Conservation (phyloP, 768 basidiomycete species). For the Russula emetica region DNA sequence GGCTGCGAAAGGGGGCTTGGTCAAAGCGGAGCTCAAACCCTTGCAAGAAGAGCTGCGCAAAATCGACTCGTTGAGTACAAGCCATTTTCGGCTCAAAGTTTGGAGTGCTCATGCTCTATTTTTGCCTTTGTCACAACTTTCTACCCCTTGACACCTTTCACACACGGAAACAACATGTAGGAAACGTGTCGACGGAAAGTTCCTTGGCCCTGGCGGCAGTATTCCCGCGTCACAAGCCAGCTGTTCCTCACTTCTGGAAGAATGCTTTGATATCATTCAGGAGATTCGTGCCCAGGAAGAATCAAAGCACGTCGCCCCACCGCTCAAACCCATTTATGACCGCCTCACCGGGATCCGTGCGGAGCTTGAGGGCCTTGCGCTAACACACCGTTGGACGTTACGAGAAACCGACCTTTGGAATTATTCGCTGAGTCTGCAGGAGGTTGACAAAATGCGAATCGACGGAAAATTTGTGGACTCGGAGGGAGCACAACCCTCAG, state of each 20-base stretch:
- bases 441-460: constrained; percentile 95
- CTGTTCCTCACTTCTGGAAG: constrained; percentile 88
- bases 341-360: constrained; percentile 78
- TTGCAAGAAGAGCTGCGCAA: constrained; percentile 88
- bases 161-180: constrained; percentile 37
- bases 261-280: constrained; percentile 92
- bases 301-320: constrained; percentile 77
- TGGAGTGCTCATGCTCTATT: constrained; percentile 10
- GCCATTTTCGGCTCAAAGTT: constrained; percentile 26
- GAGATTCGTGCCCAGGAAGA: constrained; percentile 94
- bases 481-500: constrained; percentile 85
- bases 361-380: constrained; percentile 84
- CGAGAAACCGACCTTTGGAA: constrained; percentile 93
- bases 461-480: constrained; percentile 96
- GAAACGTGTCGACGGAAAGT: constrained; percentile 93
- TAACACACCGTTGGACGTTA: constrained; percentile 96
- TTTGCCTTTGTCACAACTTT: constrained; percentile 7
- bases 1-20: constrained; percentile 80
- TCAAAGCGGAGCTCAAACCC: constrained; percentile 84
- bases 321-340: constrained; percentile 90
- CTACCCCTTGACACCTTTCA: constrained; percentile 29
- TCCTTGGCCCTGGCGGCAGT: constrained; percentile 83
- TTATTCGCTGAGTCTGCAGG: constrained; percentile 87
- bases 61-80: constrained; percentile 88
- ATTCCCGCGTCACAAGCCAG: constrained; percentile 91